These are phyloP conservation scores for Coemansia umbellata DNA, from an alignment of 192 early-diverging fungal species.

Conservation along the genomic window DNA sequence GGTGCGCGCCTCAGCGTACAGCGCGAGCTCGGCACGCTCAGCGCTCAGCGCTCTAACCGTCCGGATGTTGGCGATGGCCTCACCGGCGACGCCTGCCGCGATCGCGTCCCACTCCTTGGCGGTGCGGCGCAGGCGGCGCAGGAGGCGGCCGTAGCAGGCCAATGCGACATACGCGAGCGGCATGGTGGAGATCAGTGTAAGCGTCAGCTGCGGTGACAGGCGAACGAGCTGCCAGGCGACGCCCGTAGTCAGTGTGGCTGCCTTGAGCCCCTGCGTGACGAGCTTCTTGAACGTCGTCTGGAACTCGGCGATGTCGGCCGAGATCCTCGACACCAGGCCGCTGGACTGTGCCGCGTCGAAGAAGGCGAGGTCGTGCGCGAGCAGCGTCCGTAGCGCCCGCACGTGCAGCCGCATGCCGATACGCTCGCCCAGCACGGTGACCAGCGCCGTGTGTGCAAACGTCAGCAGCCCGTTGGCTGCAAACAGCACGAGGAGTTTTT, in stretches of 20 bases:
- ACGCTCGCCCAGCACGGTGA: conserved; percentile 59
- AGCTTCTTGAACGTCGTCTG: conserved; percentile 60
- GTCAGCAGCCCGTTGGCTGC: conserved; percentile 58
- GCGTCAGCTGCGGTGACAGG: conserved; percentile 54
- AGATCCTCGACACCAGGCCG: conserved; percentile 53
- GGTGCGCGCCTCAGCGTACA: conserved; percentile 45
- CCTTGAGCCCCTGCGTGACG: conserved; percentile 59
- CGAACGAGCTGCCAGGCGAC: conserved; percentile 53
- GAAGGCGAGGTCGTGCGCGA: conserved; percentile 61
- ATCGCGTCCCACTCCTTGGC: conserved; percentile 50
- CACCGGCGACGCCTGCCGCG: conserved; percentile 54
- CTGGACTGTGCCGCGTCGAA: conserved; percentile 56
- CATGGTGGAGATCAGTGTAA: conserved; percentile 53
- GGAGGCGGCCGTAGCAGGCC: conserved; percentile 54
- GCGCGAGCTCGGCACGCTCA: conserved; percentile 52
- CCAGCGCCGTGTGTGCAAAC: conserved; percentile 60
- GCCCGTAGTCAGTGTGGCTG: conserved; percentile 54
- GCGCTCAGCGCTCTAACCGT: conserved; percentile 61
- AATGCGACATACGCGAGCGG: conserved; percentile 51
- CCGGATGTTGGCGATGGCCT: conserved; percentile 56
- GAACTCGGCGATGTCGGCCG: conserved; percentile 58
- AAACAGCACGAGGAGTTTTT: conserved; percentile 54
- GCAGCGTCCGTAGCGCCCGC: conserved; percentile 50
- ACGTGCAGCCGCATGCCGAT: conserved; percentile 53
- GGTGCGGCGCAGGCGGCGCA: conserved; percentile 48